Percentiles rank a stretch among this genome's conserved stretches.
These are phyloP conservation scores for Hydnum rufescens DNA, from an alignment of 768 basidiomycete genomes.

Conservation along the genomic window DNA sequence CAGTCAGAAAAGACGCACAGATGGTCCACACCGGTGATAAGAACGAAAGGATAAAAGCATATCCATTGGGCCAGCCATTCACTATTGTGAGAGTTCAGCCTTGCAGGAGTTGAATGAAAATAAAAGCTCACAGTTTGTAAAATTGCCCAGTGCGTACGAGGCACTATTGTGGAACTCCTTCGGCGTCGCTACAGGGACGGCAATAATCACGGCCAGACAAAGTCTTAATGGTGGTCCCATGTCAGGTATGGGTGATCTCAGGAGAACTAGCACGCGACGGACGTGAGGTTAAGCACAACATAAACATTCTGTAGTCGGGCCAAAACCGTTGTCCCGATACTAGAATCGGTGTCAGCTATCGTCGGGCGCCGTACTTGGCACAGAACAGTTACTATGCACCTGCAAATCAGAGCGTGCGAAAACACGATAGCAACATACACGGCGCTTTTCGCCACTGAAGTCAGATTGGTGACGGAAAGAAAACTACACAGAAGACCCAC, in stretches of 20 bases:
- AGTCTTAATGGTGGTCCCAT: conserved; percentile 28
- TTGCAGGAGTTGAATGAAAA: too few species aligned
- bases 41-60: too few species aligned
- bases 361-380: not conserved
- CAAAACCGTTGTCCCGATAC: conserved; percentile 35
- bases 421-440: conserved; percentile 43
- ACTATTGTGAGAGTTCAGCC: too few species aligned
- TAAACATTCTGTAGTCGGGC: conserved; percentile 51
- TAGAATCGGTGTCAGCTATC: not conserved
- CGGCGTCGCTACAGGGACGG: conserved; percentile 43
- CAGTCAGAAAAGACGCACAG: too few species aligned
- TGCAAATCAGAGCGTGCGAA: conserved; percentile 39
- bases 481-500: conserved; percentile 15
- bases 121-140: too few species aligned
- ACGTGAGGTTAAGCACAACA: conserved; percentile 49
- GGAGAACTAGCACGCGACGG: not conserved
- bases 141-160: conserved; percentile 39
- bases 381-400: not conserved
- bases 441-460: conserved; percentile 24
- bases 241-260: not conserved
- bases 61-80: too few species aligned
- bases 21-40: too few species aligned
- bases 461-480: conserved; percentile 1
- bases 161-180: conserved; percentile 38
- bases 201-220: conserved; percentile 48